phyloP scores from a whole-genome alignment of 139 green algal genomes.

The Coelastrella sp. region DNA sequence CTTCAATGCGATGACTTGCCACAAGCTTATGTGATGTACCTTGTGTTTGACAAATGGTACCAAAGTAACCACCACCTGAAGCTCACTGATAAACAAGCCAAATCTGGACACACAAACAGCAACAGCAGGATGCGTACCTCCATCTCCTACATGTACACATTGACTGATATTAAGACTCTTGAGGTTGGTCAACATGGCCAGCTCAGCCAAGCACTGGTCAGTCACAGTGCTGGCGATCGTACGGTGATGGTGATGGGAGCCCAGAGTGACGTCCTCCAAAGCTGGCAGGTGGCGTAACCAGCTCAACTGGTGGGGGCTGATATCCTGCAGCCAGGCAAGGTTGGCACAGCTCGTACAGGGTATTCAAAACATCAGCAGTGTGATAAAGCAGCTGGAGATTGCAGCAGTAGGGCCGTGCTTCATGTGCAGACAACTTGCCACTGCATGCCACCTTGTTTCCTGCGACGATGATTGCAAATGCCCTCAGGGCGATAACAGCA shows the following conservation, averaged over 20 bases:
- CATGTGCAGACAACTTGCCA: background rate
- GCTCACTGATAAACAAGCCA: too few species aligned
- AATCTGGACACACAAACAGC: too few species aligned
- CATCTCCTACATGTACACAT: slow-evolving; percentile 66
- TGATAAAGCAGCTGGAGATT: background rate
- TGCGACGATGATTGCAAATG: background rate
- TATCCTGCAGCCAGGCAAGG: slow-evolving; percentile 40
- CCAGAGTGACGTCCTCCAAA: slow-evolving; percentile 47
- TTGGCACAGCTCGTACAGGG: background rate
- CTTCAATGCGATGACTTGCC: too few species aligned
- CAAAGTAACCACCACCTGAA: too few species aligned
- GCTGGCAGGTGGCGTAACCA: slow-evolving; percentile 30
- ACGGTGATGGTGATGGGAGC: slow-evolving; percentile 45
- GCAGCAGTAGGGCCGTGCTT: too few species aligned
- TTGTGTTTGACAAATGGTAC: too few species aligned
- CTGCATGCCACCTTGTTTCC: background rate
- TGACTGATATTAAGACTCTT: slow-evolving; percentile 57
- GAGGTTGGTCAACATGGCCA: slow-evolving; percentile 48
- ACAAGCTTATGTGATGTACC: too few species aligned
- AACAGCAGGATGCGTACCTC: slow-evolving; percentile 32
- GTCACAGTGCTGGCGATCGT: slow-evolving; percentile 55
- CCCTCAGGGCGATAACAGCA: too few species aligned
- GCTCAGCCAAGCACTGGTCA: slow-evolving; percentile 52
- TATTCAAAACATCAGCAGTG: background rate
- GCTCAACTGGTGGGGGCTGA: slow-evolving; percentile 44